These are phyloP conservation scores for Haplographium delicatum DNA, from an alignment of 495 filamentous ascomycete species.

Conservation along the genomic window DNA sequence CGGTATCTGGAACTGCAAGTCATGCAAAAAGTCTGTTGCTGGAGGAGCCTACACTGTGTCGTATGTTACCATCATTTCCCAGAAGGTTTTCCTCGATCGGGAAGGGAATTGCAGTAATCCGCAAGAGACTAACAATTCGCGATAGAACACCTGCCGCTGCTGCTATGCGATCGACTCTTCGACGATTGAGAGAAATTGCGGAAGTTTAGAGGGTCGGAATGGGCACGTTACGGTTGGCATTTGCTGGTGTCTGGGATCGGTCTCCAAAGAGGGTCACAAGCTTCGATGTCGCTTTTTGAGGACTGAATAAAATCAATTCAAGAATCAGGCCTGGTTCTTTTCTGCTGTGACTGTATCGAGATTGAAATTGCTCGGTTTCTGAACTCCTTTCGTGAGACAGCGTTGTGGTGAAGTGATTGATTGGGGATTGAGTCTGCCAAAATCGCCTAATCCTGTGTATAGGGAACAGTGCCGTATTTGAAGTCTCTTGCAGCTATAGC, in stretches of 20 bases:
- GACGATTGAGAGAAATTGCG: conserved; percentile 94
- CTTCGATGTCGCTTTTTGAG: conserved; percentile 29
- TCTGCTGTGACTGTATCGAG: conserved; percentile 3
- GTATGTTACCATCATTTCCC: conserved; percentile 52
- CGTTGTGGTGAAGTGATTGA: conserved; percentile 9
- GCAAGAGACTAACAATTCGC: not conserved
- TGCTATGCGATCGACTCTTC: conserved; percentile 93
- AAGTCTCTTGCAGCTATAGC: too few species aligned
- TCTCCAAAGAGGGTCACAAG: conserved; percentile 15
- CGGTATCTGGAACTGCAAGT: conserved; percentile 95
- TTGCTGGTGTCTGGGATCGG: conserved; percentile 29
- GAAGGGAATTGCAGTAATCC: conserved; percentile 12
- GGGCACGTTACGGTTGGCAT: conserved; percentile 31
- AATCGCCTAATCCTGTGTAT: not conserved
- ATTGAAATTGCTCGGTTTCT: conserved; percentile 11
- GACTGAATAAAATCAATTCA: conserved; percentile 26
- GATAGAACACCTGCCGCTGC: conserved; percentile 89
- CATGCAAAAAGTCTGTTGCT: conserved; percentile 90
- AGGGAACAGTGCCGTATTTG: too few species aligned
- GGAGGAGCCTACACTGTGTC: conserved; percentile 95
- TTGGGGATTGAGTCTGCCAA: too few species aligned
- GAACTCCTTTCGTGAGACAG: conserved; percentile 10
- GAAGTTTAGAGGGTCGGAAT: conserved; percentile 67
- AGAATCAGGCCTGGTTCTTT: conserved; percentile 14
- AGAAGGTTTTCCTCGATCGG: not conserved